Evolutionary conservation across 2,329 filamentous ascomycete species (phyloP), one percentile per base, ranked within the genome.

Genomic region (Cryphonectria nitschkei): DNA sequence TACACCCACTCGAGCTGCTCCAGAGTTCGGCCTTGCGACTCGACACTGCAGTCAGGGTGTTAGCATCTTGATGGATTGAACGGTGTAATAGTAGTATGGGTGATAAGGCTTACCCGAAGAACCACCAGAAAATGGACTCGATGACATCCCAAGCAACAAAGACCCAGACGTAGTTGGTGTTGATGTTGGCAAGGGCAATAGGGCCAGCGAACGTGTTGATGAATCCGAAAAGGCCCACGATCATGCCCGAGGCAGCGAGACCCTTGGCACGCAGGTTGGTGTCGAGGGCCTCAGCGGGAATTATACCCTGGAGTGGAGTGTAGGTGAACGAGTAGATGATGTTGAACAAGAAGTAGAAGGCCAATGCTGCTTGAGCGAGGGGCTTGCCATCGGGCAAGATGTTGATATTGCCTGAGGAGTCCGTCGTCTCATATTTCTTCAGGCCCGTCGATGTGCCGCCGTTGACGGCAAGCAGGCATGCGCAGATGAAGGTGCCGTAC

Each of bases 1-100:
- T 85, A 86, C 14, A 86, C 82, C 82, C 83, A 84, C 73, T 84
- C 83, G 50, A 86, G 79, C 75, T 85, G 80, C 74, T 86, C 84
- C 37, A 86, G 81, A 3, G 84, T 85, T 54, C 84, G 83, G 64
- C 84, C 84, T 72, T 85, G 83, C 4, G 82, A 82, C 74, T 86
- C 84, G 73, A 85, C 84, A 75, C 84, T 84, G 68, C 1, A 56
- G 50, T 2, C 58, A 68, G 13, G 37, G 9, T 1, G 62, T 67
- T 62, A 72, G 67, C 43, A 70, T 1, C 29, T 61, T 43, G 52
- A 46, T 39, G 22, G 8, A 50, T 13, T 22, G n/a, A 41, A 29
- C n/a, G 9, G 16, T 19, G 32, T 1, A 39, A 11, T 39, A 39
- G 9, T 39, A 11, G 22, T 32, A 52, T 34, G 65, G 14, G 3